phyloP scores from a whole-genome alignment of 2,329 filamentous ascomycete genomes.

The Pestalotiopsis sp. region DNA sequence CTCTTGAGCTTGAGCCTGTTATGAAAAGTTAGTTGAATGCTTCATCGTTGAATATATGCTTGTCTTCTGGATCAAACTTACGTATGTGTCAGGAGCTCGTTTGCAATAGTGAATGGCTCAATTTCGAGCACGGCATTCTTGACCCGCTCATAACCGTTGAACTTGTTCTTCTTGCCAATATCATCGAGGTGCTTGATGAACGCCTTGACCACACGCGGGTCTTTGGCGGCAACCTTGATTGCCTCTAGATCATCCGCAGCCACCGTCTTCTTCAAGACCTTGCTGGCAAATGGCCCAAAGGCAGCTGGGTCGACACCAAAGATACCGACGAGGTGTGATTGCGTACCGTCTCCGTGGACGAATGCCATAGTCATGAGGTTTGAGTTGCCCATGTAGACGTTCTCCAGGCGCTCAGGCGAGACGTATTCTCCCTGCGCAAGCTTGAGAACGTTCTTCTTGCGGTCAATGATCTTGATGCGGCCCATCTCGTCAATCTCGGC shows the following conservation, averaged over 20 bases:
- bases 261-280: slow-evolving; percentile 72
- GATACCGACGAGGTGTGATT: slow-evolving; percentile 81
- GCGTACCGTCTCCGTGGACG: slow-evolving; percentile 85
- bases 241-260: slow-evolving; percentile 65
- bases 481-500: slow-evolving; percentile 82
- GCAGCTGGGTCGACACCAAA: slow-evolving; percentile 85
- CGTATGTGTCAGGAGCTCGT: slow-evolving; percentile 87
- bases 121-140: slow-evolving; percentile 73
- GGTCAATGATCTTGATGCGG: slow-evolving; percentile 91
- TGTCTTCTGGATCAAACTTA: slow-evolving; percentile 51
- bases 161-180: slow-evolving; percentile 81
- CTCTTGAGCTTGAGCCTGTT: slow-evolving; percentile 62
- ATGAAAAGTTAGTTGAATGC: slow-evolving; percentile 8
- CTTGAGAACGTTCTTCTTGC: slow-evolving; percentile 99
- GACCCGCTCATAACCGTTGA: slow-evolving; percentile 89
- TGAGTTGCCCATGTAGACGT: slow-evolving; percentile 83
- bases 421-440: slow-evolving; percentile 97
- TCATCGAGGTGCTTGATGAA: slow-evolving; percentile 78
- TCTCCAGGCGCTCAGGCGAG: slow-evolving; percentile 95
- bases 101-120: slow-evolving; percentile 92
- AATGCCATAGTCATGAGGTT: slow-evolving; percentile 79
- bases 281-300: slow-evolving; percentile 81
- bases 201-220: slow-evolving; percentile 73
- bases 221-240: slow-evolving; percentile 66
- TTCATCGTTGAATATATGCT: not conserved